phyloP scores from a whole-genome alignment of 345 rosid species.

The Salix brachista region DNA sequence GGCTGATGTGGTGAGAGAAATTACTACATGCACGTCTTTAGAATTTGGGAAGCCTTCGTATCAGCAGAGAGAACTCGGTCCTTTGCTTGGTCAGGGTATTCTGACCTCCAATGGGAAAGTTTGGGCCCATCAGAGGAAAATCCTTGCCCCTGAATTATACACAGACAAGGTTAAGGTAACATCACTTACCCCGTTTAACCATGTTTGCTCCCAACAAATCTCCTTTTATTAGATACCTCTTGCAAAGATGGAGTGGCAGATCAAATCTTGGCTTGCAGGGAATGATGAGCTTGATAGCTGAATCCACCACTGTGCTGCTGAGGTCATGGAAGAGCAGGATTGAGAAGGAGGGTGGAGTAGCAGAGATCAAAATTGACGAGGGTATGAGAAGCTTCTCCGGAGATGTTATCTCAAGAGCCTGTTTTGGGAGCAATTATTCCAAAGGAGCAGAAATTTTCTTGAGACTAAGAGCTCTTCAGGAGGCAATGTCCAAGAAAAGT shows the following conservation, averaged over 20 bases:
- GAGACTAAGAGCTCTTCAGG: conserved; percentile 36
- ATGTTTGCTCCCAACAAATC: neutral
- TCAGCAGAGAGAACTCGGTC: conserved; percentile 39
- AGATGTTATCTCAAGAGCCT: conserved; percentile 49
- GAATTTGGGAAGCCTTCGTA: conserved; percentile 48
- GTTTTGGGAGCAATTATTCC: conserved; percentile 43
- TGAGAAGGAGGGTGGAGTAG: conserved; percentile 25
- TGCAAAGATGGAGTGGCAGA: too few relatives aligned
- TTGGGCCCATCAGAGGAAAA: conserved; percentile 49
- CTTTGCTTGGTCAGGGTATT: conserved; percentile 53
- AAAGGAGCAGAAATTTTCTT: conserved; percentile 35
- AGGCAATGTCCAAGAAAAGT: conserved; percentile 30
- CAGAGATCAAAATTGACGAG: conserved; percentile 33
- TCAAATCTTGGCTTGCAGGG: conserved; percentile 17
- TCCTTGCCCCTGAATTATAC: conserved; percentile 46
- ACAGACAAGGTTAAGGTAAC: conserved; percentile 46
- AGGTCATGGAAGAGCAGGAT: conserved; percentile 36
- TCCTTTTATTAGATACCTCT: too few relatives aligned
- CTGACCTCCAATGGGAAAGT: conserved; percentile 43
- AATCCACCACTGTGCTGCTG: conserved; percentile 24
- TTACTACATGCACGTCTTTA: conserved; percentile 37
- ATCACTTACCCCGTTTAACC: neutral
- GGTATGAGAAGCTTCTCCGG: conserved; percentile 41
- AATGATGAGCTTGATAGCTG: conserved; percentile 30
- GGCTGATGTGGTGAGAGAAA: conserved; percentile 41